Evolutionary conservation across 2,329 filamentous ascomycete species (phyloP).

Genomic region (Alternaria conjuncta): DNA sequence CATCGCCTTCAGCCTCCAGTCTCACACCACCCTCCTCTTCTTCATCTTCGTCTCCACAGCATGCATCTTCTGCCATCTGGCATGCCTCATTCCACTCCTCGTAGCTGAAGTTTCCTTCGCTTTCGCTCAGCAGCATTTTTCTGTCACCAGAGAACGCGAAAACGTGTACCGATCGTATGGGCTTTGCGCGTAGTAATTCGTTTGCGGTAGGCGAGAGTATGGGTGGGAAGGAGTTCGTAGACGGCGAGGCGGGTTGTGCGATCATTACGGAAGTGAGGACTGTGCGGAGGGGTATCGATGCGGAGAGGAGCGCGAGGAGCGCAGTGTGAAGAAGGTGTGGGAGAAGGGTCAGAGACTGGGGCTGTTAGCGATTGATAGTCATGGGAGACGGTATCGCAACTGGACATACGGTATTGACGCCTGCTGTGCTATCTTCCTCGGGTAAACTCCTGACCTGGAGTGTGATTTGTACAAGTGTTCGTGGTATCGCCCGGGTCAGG

Average conservation of each 20-base stretch:
- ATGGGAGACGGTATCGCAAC: constrained; percentile 11
- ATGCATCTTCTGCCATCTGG: constrained; percentile 69
- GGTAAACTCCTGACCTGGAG: constrained; percentile 77
- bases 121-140: constrained; percentile 78
- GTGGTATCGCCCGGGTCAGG: constrained; percentile 75
- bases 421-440: constrained; percentile 69
- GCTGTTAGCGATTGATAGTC: constrained; percentile 9
- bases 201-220: constrained; percentile 64
- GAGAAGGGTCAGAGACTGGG: constrained; percentile 77
- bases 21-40: constrained; percentile 46
- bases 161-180: constrained; percentile 84
- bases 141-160: constrained; percentile 73
- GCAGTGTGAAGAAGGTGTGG: constrained; percentile 83
- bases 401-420: constrained; percentile 63
- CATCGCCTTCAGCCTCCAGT: constrained; percentile 37
- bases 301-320: constrained; percentile 82
- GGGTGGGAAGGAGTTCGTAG: constrained; percentile 57
- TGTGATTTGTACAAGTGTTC: constrained; percentile 79
- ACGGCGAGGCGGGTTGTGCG: constrained; percentile 76
- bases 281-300: constrained; percentile 78
- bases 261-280: constrained; percentile 81
- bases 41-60: constrained; percentile 59
- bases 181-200: constrained; percentile 68
- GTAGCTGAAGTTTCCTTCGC: constrained; percentile 78
- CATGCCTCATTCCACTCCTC: constrained; percentile 77